Evolutionary conservation across 2,329 filamentous ascomycete species (phyloP).

Genomic region (Aureobasidium leucospermi): DNA sequence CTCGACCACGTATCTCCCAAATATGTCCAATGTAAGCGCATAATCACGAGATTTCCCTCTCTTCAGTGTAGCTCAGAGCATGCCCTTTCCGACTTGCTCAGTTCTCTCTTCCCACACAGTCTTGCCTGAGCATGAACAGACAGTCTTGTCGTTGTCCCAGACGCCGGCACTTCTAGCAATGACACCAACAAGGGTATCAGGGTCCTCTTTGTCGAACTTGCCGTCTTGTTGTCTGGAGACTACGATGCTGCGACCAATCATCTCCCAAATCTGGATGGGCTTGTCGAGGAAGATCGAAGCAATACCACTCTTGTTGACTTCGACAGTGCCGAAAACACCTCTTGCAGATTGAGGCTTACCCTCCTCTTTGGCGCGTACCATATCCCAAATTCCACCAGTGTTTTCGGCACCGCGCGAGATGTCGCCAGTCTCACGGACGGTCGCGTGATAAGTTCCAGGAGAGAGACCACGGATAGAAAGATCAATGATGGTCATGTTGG

Average conservation of each 20-base stretch:
- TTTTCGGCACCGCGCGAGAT: constrained; percentile 77
- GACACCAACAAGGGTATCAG: constrained; percentile 82
- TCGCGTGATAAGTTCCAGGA: constrained; percentile 75
- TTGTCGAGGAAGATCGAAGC: constrained; percentile 76
- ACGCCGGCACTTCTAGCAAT: constrained; percentile 94
- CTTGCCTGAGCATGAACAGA: constrained; percentile 96
- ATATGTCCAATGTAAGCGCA: background rate
- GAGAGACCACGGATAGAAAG: constrained; percentile 75
- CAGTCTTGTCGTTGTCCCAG: constrained; percentile 98
- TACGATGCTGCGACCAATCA: constrained; percentile 89
- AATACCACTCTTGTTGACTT: constrained; percentile 67
- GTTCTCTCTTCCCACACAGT: constrained; percentile 95
- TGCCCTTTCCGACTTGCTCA: constrained; percentile 82
- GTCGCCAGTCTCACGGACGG: constrained; percentile 78
- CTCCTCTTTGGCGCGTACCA: constrained; percentile 37
- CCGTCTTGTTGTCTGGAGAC: constrained; percentile 62
- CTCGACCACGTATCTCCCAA: background rate
- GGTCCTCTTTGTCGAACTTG: constrained; percentile 59
- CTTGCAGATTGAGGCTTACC: constrained; percentile 39
- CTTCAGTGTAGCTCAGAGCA: constrained; percentile 55
- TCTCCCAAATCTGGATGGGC: constrained; percentile 84
- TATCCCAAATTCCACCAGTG: constrained; percentile 75
- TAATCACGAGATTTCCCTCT: background rate
- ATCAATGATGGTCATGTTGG: constrained; percentile 74
- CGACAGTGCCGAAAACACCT: constrained; percentile 65